Evolutionary conservation across 768 basidiomycete genomes (phyloP), one percentile per base, ranked within the genome.

Genomic region (Rhodotorula diobovata): DNA sequence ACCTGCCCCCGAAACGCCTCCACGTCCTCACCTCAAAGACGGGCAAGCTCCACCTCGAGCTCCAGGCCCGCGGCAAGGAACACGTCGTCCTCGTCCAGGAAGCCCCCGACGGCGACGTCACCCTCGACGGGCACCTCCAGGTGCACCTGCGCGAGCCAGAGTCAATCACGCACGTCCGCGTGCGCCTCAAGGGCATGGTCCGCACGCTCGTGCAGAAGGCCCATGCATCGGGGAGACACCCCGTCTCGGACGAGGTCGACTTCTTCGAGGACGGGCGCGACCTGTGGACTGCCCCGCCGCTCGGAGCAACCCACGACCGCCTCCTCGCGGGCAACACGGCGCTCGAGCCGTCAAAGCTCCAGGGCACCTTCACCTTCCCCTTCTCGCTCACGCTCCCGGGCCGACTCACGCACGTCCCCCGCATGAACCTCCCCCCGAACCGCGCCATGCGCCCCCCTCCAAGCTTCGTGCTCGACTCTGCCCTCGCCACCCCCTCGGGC

Each of bases 161-260:
- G 56, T 1, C 63, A 18, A 61, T 75, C 46, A 61, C 63, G 21
- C 61, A 68, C 32, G 25, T 75, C 54, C 57, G 58, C 39, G 50
- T 71, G 23, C 39, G 73, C 18, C n/a, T 75, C 11, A 75, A 75
- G 53, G 73, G 73, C 10, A 50, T 75, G 8, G 61, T 75, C 15
- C 23, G 70, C 30, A 75, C 73, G 20, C 51, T 70, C 37, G 70
- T 71, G 25, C 60, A 67, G 55, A 66, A 66, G 53, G 70, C 66
- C 32, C 70, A 71, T 16, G 56, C 58, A 0, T 68, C 70, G 1
- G 73, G 67, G 0, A 30, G 70, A 1, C 70, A 68, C 21, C 67
- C 70, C 8, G 46, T 71, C 11, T 58, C 63, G 39, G 70, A 71
- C 50, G 73, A 75, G n/a, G 12, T 75, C 54, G 30, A 46, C 23